Evolutionary conservation across 768 basidiomycete species (phyloP).

Genomic region (Tephrocybe rancida): DNA sequence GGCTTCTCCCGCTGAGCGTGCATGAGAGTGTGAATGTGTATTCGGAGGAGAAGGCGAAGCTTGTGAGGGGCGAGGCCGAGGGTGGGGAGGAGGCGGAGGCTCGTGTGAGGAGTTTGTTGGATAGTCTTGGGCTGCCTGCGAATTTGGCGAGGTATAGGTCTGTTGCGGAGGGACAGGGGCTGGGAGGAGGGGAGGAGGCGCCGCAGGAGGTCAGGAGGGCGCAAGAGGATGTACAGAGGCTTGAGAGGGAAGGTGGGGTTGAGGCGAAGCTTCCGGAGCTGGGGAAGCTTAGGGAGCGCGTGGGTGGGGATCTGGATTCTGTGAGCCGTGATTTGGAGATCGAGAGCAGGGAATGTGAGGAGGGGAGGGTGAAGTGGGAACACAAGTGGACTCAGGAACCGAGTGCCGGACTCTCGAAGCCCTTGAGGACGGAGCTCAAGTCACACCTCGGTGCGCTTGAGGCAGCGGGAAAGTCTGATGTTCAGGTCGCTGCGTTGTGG

Average conservation of each 20-base stretch:
- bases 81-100: conserved; percentile 82
- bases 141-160: conserved; percentile 68
- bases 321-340: conserved; percentile 70
- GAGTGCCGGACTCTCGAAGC: conserved; percentile 70
- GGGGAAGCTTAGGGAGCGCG: conserved; percentile 55
- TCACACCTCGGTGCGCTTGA: conserved; percentile 70
- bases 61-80: conserved; percentile 86
- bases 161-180: conserved; percentile 68
- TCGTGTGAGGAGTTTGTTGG: conserved; percentile 77
- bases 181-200: conserved; percentile 65
- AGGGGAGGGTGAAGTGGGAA: conserved; percentile 84
- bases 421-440: conserved; percentile 78
- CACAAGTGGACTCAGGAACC: conserved; percentile 89
- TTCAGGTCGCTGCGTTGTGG: conserved; percentile 77
- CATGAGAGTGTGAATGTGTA: conserved; percentile 97
- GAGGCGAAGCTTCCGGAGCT: conserved; percentile 64
- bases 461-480: conserved; percentile 78
- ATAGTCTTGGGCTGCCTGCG: conserved; percentile 78
- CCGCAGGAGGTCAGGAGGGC: conserved; percentile 72
- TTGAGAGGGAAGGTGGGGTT: conserved; percentile 73
- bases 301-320: conserved; percentile 61
- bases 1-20: conserved; percentile 88
- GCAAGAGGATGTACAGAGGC: conserved; percentile 70
- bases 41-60: conserved; percentile 97
- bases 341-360: conserved; percentile 88